phyloP scores from a whole-genome alignment of 1,139 yeast genomes.

The Yamadazyma atlantica region DNA sequence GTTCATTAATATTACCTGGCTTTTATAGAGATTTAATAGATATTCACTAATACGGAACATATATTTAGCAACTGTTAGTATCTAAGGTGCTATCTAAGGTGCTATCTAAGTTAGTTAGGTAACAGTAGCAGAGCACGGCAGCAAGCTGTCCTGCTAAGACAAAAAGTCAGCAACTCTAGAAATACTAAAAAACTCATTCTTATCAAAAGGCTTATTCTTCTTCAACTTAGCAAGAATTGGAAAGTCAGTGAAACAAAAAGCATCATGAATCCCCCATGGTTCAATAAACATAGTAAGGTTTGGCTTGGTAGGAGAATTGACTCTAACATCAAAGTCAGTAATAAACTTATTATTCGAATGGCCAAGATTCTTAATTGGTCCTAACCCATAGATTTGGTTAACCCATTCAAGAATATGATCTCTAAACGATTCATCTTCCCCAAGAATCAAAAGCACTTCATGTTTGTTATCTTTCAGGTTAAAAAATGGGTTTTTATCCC shows the following conservation, averaged over 20 bases:
- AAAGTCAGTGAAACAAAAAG: conserved; percentile 35
- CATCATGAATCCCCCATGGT: conserved; percentile 48
- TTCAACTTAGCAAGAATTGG: conserved; percentile 5
- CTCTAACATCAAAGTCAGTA: conserved; percentile 17
- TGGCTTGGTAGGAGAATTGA: conserved; percentile 13
- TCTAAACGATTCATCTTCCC: conserved; percentile 47
- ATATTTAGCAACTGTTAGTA: too few relatives aligned
- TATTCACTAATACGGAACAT: too few relatives aligned
- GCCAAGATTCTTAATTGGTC: conserved; percentile 18
- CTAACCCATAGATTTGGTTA: conserved; percentile 28
- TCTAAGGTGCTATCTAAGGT: too few relatives aligned
- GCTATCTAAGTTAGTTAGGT: too few relatives aligned
- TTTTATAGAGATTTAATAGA: conserved; percentile 4
- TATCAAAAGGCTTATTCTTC: neutral
- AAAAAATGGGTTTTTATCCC: conserved; percentile 37
- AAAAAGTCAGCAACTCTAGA: conserved; percentile 25
- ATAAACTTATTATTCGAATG: conserved; percentile 24
- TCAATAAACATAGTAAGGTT: conserved; percentile 28
- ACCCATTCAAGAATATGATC: conserved; percentile 43
- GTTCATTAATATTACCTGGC: neutral
- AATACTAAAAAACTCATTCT: conserved; percentile 18
- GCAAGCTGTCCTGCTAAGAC: too few relatives aligned
- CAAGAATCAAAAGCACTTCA: conserved; percentile 33
- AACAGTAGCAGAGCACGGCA: too few relatives aligned
- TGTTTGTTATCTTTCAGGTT: conserved; percentile 17